Conservation (phyloP, 225 moss, liverwort and hornwort species). For the Takakia lepidozioides region DNA sequence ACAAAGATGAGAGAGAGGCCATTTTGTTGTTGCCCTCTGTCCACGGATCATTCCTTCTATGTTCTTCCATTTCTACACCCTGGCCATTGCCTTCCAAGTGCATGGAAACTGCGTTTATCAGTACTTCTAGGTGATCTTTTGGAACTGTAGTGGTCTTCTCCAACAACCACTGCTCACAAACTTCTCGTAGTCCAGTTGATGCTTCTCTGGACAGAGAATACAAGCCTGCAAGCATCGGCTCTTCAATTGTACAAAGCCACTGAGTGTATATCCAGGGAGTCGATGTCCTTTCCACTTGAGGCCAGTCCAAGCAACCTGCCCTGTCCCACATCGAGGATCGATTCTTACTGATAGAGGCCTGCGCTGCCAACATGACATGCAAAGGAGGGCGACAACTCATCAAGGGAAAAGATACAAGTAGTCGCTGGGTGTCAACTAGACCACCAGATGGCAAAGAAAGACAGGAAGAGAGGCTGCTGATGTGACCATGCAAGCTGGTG, state of each 20-base stretch:
- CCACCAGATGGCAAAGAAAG: constrained; percentile 17
- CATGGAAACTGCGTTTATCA: constrained; percentile 18
- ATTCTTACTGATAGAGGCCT: constrained; percentile 10
- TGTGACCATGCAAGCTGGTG: constrained; percentile 33
- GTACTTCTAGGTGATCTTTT: constrained; percentile 10
- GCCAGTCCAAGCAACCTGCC: no score
- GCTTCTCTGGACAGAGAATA: constrained; percentile 1
- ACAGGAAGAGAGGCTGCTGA: constrained; percentile 18
- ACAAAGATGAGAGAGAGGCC: constrained; percentile 34
- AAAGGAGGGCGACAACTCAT: constrained; percentile 25
- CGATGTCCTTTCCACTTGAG: background rate
- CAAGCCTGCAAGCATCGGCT: constrained; percentile 1
- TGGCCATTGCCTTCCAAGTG: constrained; percentile 16
- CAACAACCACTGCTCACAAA: constrained; percentile 30
- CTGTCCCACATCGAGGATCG: constrained; percentile 10
- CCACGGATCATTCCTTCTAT: background rate
- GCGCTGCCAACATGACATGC: constrained; percentile 32
- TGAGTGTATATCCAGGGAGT: constrained; percentile 18
- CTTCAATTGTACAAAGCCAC: constrained; percentile 35
- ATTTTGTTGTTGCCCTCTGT: constrained; percentile 8
- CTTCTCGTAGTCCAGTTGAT: background rate
- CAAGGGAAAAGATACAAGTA: constrained; percentile 37
- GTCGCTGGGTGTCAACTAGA: constrained; percentile 8
- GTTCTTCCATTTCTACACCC: constrained; percentile 4
- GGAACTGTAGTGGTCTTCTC: constrained; percentile 6